phyloP scores from a whole-genome alignment of 2,329 filamentous ascomycete species.

The Colletotrichum aenigma region DNA sequence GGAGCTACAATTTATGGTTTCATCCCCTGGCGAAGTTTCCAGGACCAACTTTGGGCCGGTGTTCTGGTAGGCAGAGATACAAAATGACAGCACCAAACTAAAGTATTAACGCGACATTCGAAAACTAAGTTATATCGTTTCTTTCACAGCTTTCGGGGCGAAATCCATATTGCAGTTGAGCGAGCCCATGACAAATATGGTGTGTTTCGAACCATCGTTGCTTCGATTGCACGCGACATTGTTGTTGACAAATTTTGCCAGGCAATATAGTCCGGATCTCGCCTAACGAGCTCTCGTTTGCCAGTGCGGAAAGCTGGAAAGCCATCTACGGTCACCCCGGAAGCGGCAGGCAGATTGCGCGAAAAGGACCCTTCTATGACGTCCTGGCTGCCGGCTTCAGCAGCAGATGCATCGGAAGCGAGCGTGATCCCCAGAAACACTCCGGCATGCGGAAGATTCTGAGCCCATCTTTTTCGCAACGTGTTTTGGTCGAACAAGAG shows the following conservation, averaged over 20 bases:
- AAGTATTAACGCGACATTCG: too few species aligned
- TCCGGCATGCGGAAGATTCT: not conserved
- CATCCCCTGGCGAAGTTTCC: constrained; percentile 7
- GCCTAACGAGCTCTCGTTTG: constrained; percentile 51
- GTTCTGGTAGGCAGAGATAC: not conserved
- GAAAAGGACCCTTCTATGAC: constrained; percentile 31
- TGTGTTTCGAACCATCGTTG: not conserved
- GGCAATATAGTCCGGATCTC: constrained; percentile 44
- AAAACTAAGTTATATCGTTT: not conserved
- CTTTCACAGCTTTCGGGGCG: not conserved
- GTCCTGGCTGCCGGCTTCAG: constrained; percentile 28
- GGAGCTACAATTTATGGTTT: constrained; percentile 4
- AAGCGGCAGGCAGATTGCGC: not conserved
- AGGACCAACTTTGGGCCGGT: not conserved
- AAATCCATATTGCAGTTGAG: not conserved
- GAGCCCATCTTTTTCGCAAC: not conserved
- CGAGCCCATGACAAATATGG: not conserved
- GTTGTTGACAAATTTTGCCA: not conserved
- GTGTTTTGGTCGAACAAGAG: not conserved
- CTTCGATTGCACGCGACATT: not conserved
- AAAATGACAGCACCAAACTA: not conserved
- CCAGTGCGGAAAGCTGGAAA: constrained; percentile 35
- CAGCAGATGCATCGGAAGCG: constrained; percentile 28
- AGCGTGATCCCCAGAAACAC: constrained; percentile 30
- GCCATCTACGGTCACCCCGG: constrained; percentile 40